Base-by-base conservation (phyloP, 2,329 filamentous ascomycete species). In the Cladophialophora yegresii region DNA sequence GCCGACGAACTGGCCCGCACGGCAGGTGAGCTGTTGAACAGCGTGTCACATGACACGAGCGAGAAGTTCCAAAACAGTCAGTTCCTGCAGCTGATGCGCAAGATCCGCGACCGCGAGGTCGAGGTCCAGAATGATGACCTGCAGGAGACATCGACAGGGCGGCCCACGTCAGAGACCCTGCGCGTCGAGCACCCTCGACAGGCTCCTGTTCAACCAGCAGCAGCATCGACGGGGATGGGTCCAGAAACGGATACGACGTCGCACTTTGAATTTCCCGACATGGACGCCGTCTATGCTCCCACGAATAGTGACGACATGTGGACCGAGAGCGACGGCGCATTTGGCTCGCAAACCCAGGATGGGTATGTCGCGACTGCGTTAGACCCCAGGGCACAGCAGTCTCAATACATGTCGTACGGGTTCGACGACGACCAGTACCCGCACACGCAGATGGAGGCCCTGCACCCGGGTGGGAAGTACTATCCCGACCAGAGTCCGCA, bases 61-160 rank as follows among this genome's bases (percentile, higher is more conserved):
- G 79, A 86, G 54, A 93, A 93, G 73, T 95, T 95, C 75, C 85
- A 87, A 71, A 86, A 92, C 72, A 93, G 90, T 69, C 85, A 85
- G 64, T 96, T 96, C 72, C 77, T 93, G 0, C 82, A 84, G 3
- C 79, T 96, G 53, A 95, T 96, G 91, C 85, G 89, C 30, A 84
- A 85, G 64, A 84, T 95, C 61, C 84, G 89, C 58, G 87, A 91
- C 72, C 82, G 84, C 61, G 87, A 95, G 77, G 86, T 92, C 13
- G 84, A 84, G 55, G 86, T 95, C 43, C 83, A 90, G 69, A 89
- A 88, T 47, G 88, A 91, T 73, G 84, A 86, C 71, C 81, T 90
- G 71, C 85, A 89, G 53, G 82, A 84, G 66, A 65, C 61, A 47
- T 64, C 43, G 20, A 59, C 49, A 26, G 58, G 50, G 54, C 49